Conservation (phyloP, 495 filamentous ascomycete species). For the Thermothielavioides terrestris region DNA sequence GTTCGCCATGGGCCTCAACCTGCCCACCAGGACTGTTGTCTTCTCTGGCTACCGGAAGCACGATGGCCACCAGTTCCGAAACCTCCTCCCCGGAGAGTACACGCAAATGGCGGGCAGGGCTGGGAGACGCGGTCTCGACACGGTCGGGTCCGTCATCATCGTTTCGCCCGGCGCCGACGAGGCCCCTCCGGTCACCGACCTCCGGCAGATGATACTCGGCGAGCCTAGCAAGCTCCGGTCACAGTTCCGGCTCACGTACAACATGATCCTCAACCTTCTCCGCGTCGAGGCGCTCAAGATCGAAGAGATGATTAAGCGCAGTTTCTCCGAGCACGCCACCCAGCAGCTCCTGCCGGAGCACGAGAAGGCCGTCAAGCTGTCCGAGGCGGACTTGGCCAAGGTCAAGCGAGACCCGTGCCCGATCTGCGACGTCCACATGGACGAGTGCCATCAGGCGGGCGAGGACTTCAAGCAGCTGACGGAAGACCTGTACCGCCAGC, state of each 20-base stretch:
- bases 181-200: conserved; percentile 70
- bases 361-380: conserved; percentile 87
- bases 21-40: conserved; percentile 92
- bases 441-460: conserved; percentile 67
- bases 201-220: conserved; percentile 91
- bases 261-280: conserved; percentile 96
- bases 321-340: conserved; percentile 97
- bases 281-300: conserved; percentile 96
- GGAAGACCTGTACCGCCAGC: conserved; percentile 59
- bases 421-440: conserved; percentile 72
- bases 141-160: conserved; percentile 88
- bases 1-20: conserved; percentile 95
- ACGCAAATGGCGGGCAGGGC: conserved; percentile 98
- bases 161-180: conserved; percentile 70
- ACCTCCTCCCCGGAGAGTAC: conserved; percentile 89
- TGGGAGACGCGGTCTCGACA: conserved; percentile 84
- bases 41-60: conserved; percentile 97
- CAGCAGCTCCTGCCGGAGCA: conserved; percentile 91
- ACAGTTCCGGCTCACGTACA: conserved; percentile 95
- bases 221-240: conserved; percentile 91
- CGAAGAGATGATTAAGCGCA: conserved; percentile 99
- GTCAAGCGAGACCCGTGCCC: conserved; percentile 78
- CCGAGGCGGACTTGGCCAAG: conserved; percentile 81
- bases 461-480: conserved; percentile 70
- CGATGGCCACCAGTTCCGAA: conserved; percentile 82